Evolutionary conservation across 371 early-diverging fungal species (phyloP), one percentile per base, ranked within the genome.

Genomic region (Zancudomyces culisetae): DNA sequence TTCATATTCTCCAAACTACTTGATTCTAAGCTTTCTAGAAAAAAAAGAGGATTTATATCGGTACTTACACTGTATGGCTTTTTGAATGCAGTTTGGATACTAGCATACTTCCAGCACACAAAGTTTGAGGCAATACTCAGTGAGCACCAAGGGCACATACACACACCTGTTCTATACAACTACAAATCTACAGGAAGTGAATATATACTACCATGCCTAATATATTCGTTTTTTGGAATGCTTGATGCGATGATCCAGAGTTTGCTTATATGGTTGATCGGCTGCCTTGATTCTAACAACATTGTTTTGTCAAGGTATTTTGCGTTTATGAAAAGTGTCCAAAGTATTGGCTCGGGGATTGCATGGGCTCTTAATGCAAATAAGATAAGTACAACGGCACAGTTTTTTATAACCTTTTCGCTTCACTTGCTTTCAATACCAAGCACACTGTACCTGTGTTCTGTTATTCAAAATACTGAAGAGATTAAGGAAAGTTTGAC

Each of bases 321-420:
- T 54, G 85, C 84, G 3, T 83, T 78, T 71, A 83, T 83, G 76
- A 86, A 86, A 74, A 78, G 79, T 28, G 74, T 82, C 55, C 85
- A 85, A 66, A 76, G 77, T 51, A 72, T 76, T 28, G 77, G 76
- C 27, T 70, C 68, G 35, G 83, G 83, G 47, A 59, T 79, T 51
- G 64, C 75, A 22, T 71, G 71, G 70, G 67, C 64, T 53, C 53
- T 67, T 23, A 56, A 55, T 10, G 67, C 66, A 35, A 56, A 58
- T 52, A 54, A 57, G 42, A 55, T 63, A 8, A 12, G 27, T 1
- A n/a, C 35, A 1, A 27, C 43, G 27, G 51, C 54, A 51, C 68
- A 68, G 57, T 51, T 66, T 0, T 54, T 57, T 43, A 64, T 64
- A 41, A 60, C 59, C 54, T 64, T 66, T 55, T 61, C 52, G 18